phyloP scores from a whole-genome alignment of 1,284 basidiomycete genomes.

The Neotropicomus parvogracilis region DNA sequence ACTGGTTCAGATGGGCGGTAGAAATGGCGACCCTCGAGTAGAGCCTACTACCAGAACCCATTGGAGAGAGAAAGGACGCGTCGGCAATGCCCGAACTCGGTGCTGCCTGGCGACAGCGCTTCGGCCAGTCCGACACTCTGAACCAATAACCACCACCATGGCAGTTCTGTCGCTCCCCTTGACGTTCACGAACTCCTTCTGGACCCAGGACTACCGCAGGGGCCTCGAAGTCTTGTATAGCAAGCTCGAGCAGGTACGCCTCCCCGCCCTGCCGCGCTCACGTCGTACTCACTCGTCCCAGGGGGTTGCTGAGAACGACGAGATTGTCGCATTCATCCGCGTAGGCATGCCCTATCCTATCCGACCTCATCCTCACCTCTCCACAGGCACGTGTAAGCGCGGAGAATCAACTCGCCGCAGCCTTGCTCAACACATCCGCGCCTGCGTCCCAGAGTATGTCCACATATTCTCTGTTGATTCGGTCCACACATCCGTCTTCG shows the following conservation, averaged over 20 bases:
- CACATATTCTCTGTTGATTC: not conserved
- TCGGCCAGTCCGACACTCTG: too few species aligned
- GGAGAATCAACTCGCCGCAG: conserved; percentile 57
- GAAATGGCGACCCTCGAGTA: conserved; percentile 56
- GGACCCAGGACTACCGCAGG: conserved; percentile 83
- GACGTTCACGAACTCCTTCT: conserved; percentile 87
- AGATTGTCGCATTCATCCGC: conserved; percentile 77
- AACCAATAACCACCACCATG: conserved; percentile 44
- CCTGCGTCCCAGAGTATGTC: conserved; percentile 51
- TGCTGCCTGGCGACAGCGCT: not conserved
- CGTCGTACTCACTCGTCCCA: conserved; percentile 34
- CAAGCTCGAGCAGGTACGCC: conserved; percentile 73
- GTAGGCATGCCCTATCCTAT: conserved; percentile 44
- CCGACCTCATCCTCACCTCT: conserved; percentile 6
- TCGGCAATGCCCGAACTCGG: conserved; percentile 26
- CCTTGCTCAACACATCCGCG: conserved; percentile 51
- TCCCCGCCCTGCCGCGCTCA: conserved; percentile 5
- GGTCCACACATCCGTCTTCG: conserved; percentile 23
- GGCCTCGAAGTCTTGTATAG: conserved; percentile 75
- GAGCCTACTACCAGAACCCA: conserved; percentile 60
- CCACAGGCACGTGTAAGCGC: conserved; percentile 60
- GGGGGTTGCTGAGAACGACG: conserved; percentile 76
- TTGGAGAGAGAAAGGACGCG: conserved; percentile 19
- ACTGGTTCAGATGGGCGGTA: conserved; percentile 47
- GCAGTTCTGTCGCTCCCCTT: conserved; percentile 82